phyloP scores from a whole-genome alignment of 106 monocot genomes.

The Apostasia shenzhenica region DNA sequence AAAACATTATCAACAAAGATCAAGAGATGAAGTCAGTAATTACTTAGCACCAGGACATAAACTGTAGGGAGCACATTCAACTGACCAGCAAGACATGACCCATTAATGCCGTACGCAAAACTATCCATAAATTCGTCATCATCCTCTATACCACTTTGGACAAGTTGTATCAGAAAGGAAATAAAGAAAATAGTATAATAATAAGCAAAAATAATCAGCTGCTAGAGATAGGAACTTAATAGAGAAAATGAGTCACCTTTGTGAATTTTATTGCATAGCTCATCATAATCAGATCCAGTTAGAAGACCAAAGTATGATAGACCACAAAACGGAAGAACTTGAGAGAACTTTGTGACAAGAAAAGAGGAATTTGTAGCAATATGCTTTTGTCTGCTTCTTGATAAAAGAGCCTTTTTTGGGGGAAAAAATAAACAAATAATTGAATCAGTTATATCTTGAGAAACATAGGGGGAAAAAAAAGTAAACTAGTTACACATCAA shows the following conservation, averaged over 20 bases:
- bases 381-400: conserved; percentile 30
- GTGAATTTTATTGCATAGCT: conserved; percentile 14
- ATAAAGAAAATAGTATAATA: not conserved
- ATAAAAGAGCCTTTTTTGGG: conserved; percentile 60
- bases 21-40: not conserved
- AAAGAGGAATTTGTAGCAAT: conserved; percentile 25
- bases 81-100: conserved; percentile 84
- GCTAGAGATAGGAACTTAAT: not conserved
- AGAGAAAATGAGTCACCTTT: conserved; percentile 31
- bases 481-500: not conserved
- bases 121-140: conserved; percentile 37
- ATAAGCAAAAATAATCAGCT: conserved; percentile 5
- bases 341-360: conserved; percentile 34
- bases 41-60: not conserved
- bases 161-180: conserved; percentile 14
- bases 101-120: conserved; percentile 52
- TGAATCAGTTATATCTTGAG: not conserved
- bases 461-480: conserved; percentile 3
- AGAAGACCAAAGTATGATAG: conserved; percentile 74
- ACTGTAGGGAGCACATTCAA: not conserved
- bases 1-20: conserved; percentile 9
- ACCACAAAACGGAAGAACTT: conserved; percentile 60
- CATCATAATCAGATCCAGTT: conserved; percentile 45
- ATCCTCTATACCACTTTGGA: conserved; percentile 42
- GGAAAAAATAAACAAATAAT: conserved; percentile 6